These are phyloP conservation scores for Bipolaris gigantea DNA, from an alignment of 2,329 filamentous ascomycete species.

Conservation along the genomic window DNA sequence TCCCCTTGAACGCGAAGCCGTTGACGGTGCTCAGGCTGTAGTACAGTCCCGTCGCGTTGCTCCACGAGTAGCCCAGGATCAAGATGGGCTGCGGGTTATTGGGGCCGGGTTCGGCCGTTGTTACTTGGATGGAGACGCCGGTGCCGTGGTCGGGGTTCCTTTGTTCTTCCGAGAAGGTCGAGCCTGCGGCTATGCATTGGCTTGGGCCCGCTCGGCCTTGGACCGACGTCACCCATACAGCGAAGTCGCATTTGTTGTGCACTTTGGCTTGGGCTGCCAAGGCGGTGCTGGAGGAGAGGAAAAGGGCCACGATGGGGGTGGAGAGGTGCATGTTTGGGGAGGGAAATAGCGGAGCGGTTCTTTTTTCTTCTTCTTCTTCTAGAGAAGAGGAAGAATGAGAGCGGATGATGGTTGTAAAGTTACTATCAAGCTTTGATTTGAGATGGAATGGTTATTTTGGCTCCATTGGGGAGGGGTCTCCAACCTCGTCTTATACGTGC, in stretches of 20 bases:
- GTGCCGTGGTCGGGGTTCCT: constrained; percentile 17
- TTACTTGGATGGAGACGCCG: constrained; percentile 31
- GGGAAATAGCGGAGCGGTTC: background rate
- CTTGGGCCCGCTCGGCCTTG: constrained; percentile 1
- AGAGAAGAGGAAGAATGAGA: too few species aligned
- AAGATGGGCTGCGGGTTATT: constrained; percentile 22
- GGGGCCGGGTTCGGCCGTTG: constrained; percentile 13
- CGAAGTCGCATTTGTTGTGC: constrained; percentile 31
- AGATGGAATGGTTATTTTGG: background rate
- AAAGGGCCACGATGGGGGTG: constrained; percentile 17
- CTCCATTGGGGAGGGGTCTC: background rate
- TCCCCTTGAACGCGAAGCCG: constrained; percentile 26
- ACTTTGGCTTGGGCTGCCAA: constrained; percentile 20
- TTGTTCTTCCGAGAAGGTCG: constrained; percentile 17
- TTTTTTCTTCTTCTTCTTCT: too few species aligned
- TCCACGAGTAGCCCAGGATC: constrained; percentile 28
- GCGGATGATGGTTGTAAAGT: too few species aligned
- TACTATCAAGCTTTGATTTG: constrained; percentile 2
- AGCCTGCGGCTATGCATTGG: constrained; percentile 4
- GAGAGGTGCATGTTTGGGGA: constrained; percentile 20
- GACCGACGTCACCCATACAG: constrained; percentile 30
- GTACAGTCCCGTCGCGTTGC: constrained; percentile 18
- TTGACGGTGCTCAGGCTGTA: constrained; percentile 26
- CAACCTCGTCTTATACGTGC: constrained; percentile 15
- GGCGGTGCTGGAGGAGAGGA: constrained; percentile 16